Evolutionary conservation across 2,329 filamentous ascomycete genomes (phyloP), one percentile per base, ranked within the genome.

Genomic region (Monilinia fructicola): DNA sequence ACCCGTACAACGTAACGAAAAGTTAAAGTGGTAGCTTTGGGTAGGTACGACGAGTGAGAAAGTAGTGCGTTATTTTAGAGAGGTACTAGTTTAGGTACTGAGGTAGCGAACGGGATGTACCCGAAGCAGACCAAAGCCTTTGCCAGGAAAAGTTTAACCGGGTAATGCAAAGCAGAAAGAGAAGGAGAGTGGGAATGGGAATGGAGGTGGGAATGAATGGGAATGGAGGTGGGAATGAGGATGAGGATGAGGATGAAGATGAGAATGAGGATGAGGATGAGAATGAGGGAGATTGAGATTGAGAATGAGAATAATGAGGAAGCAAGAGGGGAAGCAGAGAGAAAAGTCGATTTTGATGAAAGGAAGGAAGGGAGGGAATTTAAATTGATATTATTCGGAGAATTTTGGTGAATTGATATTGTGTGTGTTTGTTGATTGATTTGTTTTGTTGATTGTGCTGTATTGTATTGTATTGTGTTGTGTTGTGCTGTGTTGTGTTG

Each of bases 1-100:
- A 64, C 26, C n/a, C n/a, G 62, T 58, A 48, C 52, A 38, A 64
- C 53, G 62, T 64, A 64, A 64, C 62, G 59, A 58, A 64, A 64
- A 40, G 62, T 40, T 64, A 62, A 53, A 53, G 31, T 38, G 59
- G 46, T 62, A 53, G 23, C 48, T 52, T 62, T 62, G 46, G 62
- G 52, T 56, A 64, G 54, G 64, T 60, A 65, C 64, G 38, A 60
- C 54, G 46, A 58, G 63, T 46, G 54, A 38, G 53, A 35, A 60
- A 14, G 54, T 50, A 48, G 64, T 42, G 55, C 48, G 42, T 44
- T 55, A 56, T 38, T 42, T 54, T 54, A 42, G 59, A 42, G 59
- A 44, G 40, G 54, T 40, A 16, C 35, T 35, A n/a, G 52, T 46
- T 26, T 35, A 46, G 56, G 11, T 23, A 35, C 56, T 59, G 12